Conservation (phyloP, 306 rosid genomes). For the Bauhinia variegata region DNA sequence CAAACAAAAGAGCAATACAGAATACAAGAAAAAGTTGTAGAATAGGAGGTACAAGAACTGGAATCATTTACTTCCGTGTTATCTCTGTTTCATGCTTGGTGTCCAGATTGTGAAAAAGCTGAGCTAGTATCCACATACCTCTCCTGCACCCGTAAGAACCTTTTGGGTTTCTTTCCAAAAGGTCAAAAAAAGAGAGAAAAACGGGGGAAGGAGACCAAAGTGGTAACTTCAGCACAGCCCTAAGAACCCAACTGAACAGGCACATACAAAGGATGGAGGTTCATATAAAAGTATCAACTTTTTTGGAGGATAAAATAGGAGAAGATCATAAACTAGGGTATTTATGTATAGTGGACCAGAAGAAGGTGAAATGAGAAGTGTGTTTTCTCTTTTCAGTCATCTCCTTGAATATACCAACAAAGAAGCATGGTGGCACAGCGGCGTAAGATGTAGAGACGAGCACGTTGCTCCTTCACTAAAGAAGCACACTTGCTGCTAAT, state of each 20-base stretch:
- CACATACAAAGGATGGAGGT: slow-evolving; percentile 30
- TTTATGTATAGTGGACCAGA: slow-evolving; percentile 20
- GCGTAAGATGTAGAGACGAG: slow-evolving; percentile 84
- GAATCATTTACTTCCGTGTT: slow-evolving; percentile 32
- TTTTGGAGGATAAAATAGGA: slow-evolving; percentile 10
- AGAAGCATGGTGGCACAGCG: slow-evolving; percentile 97
- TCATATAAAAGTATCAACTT: not conserved
- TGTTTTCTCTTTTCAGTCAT: slow-evolving; percentile 47
- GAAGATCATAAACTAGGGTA: slow-evolving; percentile 23
- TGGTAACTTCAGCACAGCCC: slow-evolving; percentile 36
- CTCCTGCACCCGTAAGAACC: slow-evolving; percentile 50
- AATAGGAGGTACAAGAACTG: slow-evolving; percentile 28
- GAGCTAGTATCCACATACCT: slow-evolving; percentile 40
- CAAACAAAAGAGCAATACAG: slow-evolving; percentile 33
- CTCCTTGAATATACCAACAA: slow-evolving; percentile 95
- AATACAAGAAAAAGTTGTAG: slow-evolving; percentile 33
- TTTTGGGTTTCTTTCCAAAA: slow-evolving; percentile 38
- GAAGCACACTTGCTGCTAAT: slow-evolving; percentile 73
- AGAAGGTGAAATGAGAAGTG: not conserved
- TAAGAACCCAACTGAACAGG: slow-evolving; percentile 38
- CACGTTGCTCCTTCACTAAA: slow-evolving; percentile 82
- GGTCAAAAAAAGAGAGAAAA: slow-evolving; percentile 53
- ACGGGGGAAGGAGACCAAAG: slow-evolving; percentile 25
- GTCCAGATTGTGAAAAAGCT: slow-evolving; percentile 48
- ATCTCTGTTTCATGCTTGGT: slow-evolving; percentile 34